Evolutionary conservation across 768 basidiomycete genomes (phyloP), one percentile per base, ranked within the genome.

Genomic region (Rickenella mellea): DNA sequence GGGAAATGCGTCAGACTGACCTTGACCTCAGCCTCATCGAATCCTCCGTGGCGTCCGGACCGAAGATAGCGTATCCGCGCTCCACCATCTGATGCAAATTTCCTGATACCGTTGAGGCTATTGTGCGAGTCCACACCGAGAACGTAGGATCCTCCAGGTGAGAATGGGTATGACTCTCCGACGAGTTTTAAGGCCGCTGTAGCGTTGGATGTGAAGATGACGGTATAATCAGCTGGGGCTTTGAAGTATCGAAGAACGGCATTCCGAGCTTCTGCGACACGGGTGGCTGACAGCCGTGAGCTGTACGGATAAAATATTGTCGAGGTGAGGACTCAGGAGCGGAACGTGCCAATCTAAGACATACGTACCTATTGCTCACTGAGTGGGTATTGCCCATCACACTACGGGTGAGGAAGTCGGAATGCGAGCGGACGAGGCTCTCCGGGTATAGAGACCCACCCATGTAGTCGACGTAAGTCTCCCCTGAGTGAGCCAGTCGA

Each of bases 381-480:
- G 86, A 89, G 58, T 90, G 87, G 1, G 87, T 88, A 56, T 90
- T 89, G 1, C 86, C 87, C 45, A 90, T 70, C 32, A 89, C 68
- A 53, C 61, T 76, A 39, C 63, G 65, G 29, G 68, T 74, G 25
- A 90, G 70, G 54, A 88, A 86, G 39, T 75, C 73, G 29, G 77
- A 68, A 50, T 88, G 83, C 8, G 76, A 73, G 28, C 70, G 71
- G 44, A 89, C 73, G 26, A 90, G 74, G 50, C 78, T 81, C 51
- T 85, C 81, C 9, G 87, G 87, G 48, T 85, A 86, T 26, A 89
- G 65, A 0, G 83, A 74, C 19, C 83, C 85, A 24, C 87, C 87
- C 83, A 89, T 89, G 49, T 83, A 89, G 53, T 90, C 87, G 46
- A 87, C 80, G 45, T 89, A 89, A 7, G 79, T 81, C 63, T 88